Conservation (phyloP, 2,329 filamentous ascomycete genomes). For the Hysterium pulicare region DNA sequence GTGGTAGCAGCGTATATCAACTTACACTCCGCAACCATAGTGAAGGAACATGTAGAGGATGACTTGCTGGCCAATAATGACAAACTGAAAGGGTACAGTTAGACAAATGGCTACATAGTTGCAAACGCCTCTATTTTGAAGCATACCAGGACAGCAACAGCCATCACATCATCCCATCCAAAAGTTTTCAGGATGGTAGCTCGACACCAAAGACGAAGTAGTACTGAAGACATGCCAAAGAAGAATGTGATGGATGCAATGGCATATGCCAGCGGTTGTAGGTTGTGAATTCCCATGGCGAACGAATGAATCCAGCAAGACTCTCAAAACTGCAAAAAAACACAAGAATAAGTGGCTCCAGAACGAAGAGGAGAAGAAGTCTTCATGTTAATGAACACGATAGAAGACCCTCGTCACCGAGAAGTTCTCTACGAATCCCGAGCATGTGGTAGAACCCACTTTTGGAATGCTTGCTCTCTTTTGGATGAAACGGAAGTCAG, state of each 20-base stretch:
- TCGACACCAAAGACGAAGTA: conserved; percentile 17
- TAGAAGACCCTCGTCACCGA: too few relatives aligned
- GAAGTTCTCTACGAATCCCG: too few relatives aligned
- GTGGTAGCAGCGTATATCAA: neutral
- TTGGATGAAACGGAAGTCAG: too few relatives aligned
- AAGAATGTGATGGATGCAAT: conserved; percentile 15
- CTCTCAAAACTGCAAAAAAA: neutral
- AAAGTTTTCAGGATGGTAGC: conserved; percentile 13
- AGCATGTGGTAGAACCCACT: too few relatives aligned
- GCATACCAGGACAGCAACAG: conserved; percentile 13
- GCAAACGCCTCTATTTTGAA: neutral
- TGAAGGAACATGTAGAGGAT: conserved; percentile 21
- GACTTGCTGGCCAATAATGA: conserved; percentile 16
- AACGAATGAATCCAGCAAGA: neutral
- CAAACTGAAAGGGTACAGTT: conserved; percentile 6
- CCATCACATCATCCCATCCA: conserved; percentile 18
- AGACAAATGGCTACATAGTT: neutral
- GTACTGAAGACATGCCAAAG: conserved; percentile 12
- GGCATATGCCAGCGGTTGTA: conserved; percentile 19
- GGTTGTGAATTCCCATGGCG: conserved; percentile 12
- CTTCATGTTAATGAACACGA: too few relatives aligned
- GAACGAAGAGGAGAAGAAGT: too few relatives aligned
- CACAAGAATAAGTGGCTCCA: neutral
- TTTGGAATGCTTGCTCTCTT: too few relatives aligned
- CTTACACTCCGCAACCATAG: conserved; percentile 20